Evolutionary conservation across 257 asterid species (phyloP).

Genomic region (Nicotiana otophora): DNA sequence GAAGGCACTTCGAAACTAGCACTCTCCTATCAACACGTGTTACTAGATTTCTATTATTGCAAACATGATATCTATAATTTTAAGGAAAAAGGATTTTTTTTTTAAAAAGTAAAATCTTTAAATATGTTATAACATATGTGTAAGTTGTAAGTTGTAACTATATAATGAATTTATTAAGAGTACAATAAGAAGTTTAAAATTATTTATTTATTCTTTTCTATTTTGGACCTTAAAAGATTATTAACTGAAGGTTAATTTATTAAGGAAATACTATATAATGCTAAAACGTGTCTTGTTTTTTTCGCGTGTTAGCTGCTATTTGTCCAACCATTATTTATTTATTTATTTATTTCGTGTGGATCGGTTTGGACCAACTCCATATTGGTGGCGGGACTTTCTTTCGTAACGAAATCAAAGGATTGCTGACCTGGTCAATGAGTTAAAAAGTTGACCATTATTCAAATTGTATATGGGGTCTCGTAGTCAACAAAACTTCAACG

Average conservation of each 20-base stretch:
- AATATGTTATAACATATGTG: no score
- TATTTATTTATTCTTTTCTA: no score
- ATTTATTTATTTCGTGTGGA: neutral
- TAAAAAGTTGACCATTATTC: neutral
- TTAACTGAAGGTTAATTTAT: no score
- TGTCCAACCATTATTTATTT: neutral
- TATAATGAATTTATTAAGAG: no score
- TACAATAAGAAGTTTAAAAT: no score
- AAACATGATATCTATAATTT: neutral
- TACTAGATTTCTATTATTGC: neutral
- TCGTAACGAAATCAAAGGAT: neutral
- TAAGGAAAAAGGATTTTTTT: no score
- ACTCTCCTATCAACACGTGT: neutral
- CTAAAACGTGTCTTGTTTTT: neutral
- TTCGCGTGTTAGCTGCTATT: neutral
- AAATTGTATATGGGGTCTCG: neutral
- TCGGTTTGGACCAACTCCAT: neutral
- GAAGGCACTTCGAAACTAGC: neutral
- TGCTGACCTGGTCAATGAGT: neutral
- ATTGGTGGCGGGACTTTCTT: neutral
- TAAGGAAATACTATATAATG: no score
- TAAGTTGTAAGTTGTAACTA: no score
- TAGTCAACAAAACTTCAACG: neutral
- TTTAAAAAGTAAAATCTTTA: no score
- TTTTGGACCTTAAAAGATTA: no score